These are phyloP conservation scores for Globisporangium sylvaticum DNA, from an alignment of 352 stramenopile genomes.

Conservation along the genomic window DNA sequence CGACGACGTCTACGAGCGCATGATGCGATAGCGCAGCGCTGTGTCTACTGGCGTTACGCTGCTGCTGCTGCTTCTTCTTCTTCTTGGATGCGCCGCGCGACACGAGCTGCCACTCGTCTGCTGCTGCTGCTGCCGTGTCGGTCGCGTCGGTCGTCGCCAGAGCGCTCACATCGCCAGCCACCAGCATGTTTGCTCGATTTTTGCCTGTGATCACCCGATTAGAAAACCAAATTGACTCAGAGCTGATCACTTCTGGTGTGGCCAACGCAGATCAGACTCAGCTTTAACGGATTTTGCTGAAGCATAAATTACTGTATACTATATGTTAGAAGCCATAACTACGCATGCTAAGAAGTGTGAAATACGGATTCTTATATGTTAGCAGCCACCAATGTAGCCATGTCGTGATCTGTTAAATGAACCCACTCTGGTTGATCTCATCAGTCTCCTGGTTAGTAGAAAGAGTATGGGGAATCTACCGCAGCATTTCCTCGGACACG, in stretches of 20 bases:
- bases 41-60: background rate
- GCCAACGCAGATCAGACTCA: too few relatives aligned
- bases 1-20: background rate
- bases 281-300: too few relatives aligned
- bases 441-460: background rate
- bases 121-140: background rate
- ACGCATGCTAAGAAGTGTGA: too few relatives aligned
- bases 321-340: too few relatives aligned
- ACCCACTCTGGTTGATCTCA: background rate
- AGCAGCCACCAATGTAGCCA: background rate
- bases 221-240: too few relatives aligned
- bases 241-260: too few relatives aligned
- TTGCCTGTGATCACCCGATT: background rate
- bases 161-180: background rate
- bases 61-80: slow-evolving; percentile 1
- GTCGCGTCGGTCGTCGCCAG: background rate
- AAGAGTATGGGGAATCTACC: background rate
- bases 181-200: background rate
- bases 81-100: slow-evolving; percentile 9
- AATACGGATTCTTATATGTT: background rate
- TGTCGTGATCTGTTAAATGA: background rate
- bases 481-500: slow-evolving; percentile 15
- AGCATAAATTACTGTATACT: too few relatives aligned
- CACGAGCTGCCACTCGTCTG: slow-evolving; percentile 17
- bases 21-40: background rate